Base-by-base conservation (phyloP, 2,329 filamentous ascomycete species). In the Trichoderma koningii region DNA sequence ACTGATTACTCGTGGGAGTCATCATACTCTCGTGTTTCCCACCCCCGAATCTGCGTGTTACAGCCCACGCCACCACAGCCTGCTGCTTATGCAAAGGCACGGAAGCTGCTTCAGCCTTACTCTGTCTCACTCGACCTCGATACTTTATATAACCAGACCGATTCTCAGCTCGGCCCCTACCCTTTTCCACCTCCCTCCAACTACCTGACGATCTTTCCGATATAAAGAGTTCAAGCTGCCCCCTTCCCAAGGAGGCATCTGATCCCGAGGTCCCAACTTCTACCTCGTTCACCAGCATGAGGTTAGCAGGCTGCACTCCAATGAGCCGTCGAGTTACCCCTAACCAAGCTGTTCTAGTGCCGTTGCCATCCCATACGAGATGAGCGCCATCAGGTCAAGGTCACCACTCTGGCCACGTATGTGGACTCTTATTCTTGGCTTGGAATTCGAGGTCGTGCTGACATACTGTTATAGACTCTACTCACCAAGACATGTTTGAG, bases 321-420 rank as follows among this genome's bases (percentile, higher is more conserved):
- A 19, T 26, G 9, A 3, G 34, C 19, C 7, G 45, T 51, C n/a
- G 45, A 52, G 30, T 17, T 23, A 47, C 52, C 53, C 41, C 65
- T 66, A 5, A 66, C 26, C 38, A 42, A 21, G 44, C 63, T 23
- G 34, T 62, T 62, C 69, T 67, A 82, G 80, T 71, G 78, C 82
- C 73, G 79, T 83, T 68, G 81, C 82, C 69, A 75, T 82, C 60
- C 78, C 82, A 65, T 85, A 81, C 73, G 82, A 85, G 69, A 77
- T 81, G 28, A 75, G 78, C 68, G 83, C 84, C 71, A 77, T 76
- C 68, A 83, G 85, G 81, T 77, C 78, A 60, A 78, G 82, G 71
- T 80, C 82, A 48, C 76, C 80, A 30, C 84, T 81, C 68, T 85
- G 83, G 83, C 81, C 79, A 69, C 79, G 80, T 81, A 77, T 64